Conservation (phyloP, 1,284 basidiomycete genomes). For the Sphaerobolus stellatus region DNA sequence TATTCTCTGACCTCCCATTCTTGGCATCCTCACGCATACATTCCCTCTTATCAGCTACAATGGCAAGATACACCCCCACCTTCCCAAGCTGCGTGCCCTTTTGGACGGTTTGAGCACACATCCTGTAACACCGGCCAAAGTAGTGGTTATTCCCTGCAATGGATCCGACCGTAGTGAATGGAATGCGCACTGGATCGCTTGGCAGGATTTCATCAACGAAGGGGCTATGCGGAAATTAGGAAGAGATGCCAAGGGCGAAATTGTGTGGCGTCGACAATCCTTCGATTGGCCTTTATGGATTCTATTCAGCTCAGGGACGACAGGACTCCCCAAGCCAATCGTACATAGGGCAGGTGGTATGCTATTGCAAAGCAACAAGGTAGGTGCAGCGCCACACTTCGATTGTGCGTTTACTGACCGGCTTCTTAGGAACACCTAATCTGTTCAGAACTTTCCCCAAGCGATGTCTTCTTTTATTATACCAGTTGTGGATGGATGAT, state of each 20-base stretch:
- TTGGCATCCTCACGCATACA: not conserved
- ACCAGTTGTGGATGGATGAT: constrained; percentile 86
- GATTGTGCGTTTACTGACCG: not conserved
- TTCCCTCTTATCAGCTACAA: constrained; percentile 51
- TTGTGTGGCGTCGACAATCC: constrained; percentile 56
- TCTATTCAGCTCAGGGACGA: constrained; percentile 84
- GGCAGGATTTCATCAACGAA: constrained; percentile 55
- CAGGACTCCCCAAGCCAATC: constrained; percentile 69
- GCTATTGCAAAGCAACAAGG: constrained; percentile 78
- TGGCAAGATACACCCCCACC: constrained; percentile 65
- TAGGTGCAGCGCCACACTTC: not conserved
- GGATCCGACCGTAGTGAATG: constrained; percentile 39
- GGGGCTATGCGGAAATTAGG: constrained; percentile 48
- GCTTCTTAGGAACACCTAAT: constrained; percentile 59
- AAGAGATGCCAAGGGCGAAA: constrained; percentile 49
- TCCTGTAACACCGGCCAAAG: constrained; percentile 41
- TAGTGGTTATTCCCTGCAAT: constrained; percentile 57
- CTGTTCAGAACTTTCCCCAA: constrained; percentile 67
- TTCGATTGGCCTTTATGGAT: constrained; percentile 90
- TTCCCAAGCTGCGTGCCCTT: constrained; percentile 63
- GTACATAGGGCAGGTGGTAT: constrained; percentile 87
- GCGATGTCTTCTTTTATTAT: constrained; percentile 86
- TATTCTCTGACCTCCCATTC: constrained; percentile 4
- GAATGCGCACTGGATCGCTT: constrained; percentile 49
- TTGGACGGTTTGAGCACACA: constrained; percentile 48